Percentiles rank a stretch among this genome's conserved stretches.
These are phyloP conservation scores for Tolypocladium endophyticum DNA, from an alignment of 2,329 filamentous ascomycete species.

Conservation along the genomic window DNA sequence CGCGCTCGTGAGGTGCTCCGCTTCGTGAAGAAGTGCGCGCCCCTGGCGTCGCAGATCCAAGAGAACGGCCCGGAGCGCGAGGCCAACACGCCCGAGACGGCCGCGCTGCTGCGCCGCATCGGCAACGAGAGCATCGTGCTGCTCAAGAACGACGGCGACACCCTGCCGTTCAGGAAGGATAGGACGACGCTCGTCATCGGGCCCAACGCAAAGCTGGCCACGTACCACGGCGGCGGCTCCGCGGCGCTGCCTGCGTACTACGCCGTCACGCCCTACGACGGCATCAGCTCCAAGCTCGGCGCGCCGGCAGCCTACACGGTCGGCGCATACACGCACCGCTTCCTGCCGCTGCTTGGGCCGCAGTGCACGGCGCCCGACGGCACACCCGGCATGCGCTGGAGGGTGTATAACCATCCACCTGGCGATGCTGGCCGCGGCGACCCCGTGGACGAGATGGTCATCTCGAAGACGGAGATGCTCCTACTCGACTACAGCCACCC, in stretches of 20 bases:
- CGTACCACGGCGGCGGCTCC: slow-evolving; percentile 55
- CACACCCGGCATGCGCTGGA: slow-evolving; percentile 49
- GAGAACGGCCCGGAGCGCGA: slow-evolving; percentile 43
- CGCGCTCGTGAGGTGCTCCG: slow-evolving; percentile 47
- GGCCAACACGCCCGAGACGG: slow-evolving; percentile 49
- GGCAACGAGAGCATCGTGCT: slow-evolving; percentile 63
- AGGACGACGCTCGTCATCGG: slow-evolving; percentile 50
- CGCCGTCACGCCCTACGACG: slow-evolving; percentile 64
- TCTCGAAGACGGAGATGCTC: slow-evolving; percentile 38
- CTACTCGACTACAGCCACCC: slow-evolving; percentile 41
- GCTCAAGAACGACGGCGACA: slow-evolving; percentile 57
- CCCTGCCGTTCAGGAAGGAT: slow-evolving; percentile 54
- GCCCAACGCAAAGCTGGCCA: slow-evolving; percentile 45
- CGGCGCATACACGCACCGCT: slow-evolving; percentile 54
- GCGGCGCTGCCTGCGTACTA: slow-evolving; percentile 52
- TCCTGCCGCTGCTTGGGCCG: slow-evolving; percentile 46
- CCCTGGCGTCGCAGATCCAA: slow-evolving; percentile 37
- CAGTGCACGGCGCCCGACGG: slow-evolving; percentile 40
- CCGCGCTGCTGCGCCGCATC: slow-evolving; percentile 52
- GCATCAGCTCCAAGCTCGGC: slow-evolving; percentile 46
- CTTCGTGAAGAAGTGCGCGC: slow-evolving; percentile 46
- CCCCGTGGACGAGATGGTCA: slow-evolving; percentile 37
- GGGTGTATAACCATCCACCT: slow-evolving; percentile 50
- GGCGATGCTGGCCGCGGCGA: slow-evolving; percentile 31
- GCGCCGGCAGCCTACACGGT: slow-evolving; percentile 39